phyloP scores from a whole-genome alignment of 108 stramenopile genomes.

The Cylindrotheca closterium region DNA sequence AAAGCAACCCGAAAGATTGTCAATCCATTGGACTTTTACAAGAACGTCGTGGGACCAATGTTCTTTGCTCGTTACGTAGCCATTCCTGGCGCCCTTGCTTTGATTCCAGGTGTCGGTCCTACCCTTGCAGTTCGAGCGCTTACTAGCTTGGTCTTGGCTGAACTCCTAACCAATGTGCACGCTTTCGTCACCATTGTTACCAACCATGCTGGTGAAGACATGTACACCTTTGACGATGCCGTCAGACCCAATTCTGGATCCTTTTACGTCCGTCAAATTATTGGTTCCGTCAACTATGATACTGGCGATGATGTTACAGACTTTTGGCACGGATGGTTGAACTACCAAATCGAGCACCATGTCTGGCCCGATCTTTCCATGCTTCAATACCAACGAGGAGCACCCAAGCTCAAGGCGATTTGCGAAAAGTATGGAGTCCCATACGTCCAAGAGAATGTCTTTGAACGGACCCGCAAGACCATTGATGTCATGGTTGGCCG shows the following conservation, averaged over 20 bases:
- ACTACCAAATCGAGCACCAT: constrained; percentile 94
- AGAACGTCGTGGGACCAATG: constrained; percentile 51
- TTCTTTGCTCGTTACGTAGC: constrained; percentile 49
- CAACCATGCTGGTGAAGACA: constrained; percentile 73
- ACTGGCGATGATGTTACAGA: constrained; percentile 78
- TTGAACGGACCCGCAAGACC: constrained; percentile 75
- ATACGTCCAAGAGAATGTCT: constrained; percentile 84
- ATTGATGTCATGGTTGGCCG: constrained; percentile 85
- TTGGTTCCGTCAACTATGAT: constrained; percentile 79
- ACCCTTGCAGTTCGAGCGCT: constrained; percentile 65
- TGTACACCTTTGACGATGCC: constrained; percentile 88
- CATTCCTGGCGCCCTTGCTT: constrained; percentile 38
- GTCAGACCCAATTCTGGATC: constrained; percentile 81
- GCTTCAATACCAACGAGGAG: constrained; percentile 82
- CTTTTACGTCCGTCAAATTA: constrained; percentile 88
- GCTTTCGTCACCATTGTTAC: constrained; percentile 86
- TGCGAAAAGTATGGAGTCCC: constrained; percentile 87
- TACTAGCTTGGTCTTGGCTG: constrained; percentile 80
- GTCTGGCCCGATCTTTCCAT: constrained; percentile 86
- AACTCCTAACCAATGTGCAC: constrained; percentile 83
- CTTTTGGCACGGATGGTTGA: constrained; percentile 86
- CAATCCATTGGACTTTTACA: constrained; percentile 29
- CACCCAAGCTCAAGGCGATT: constrained; percentile 71
- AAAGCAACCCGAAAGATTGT: constrained; percentile 13
- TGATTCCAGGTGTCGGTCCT: constrained; percentile 35